A percentile compares a stretch with the other conserved stretches of the same genome.
Evolutionary conservation across 805 yeast species (phyloP).

Genomic region (Kuraishia floccosa): DNA sequence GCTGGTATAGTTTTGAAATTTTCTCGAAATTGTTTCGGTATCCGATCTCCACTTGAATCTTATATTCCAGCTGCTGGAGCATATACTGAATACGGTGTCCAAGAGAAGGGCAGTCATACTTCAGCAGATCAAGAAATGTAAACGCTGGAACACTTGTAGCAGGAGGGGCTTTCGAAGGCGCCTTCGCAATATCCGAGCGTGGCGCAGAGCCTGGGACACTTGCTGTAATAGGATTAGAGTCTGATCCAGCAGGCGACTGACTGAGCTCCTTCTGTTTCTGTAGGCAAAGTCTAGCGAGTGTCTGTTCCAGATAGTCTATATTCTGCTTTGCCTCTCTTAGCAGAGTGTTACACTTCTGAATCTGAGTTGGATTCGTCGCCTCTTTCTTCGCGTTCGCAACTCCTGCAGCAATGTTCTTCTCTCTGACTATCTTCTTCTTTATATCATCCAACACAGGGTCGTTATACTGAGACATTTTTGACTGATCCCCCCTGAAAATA

Average conservation of each 20-base stretch:
- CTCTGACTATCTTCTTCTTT: slow-evolving; percentile 77
- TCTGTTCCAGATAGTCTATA: slow-evolving; percentile 76
- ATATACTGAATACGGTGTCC: slow-evolving; percentile 92
- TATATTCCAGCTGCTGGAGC: slow-evolving; percentile 91
- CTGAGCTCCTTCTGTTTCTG: slow-evolving; percentile 11
- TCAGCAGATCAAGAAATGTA: slow-evolving; percentile 70
- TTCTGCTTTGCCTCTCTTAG: slow-evolving; percentile 88
- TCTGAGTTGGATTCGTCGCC: slow-evolving; percentile 72
- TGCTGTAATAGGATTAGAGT: too few species aligned
- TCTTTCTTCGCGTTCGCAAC: slow-evolving; percentile 71
- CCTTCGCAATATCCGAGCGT: slow-evolving; percentile 8
- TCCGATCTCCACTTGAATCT: slow-evolving; percentile 87
- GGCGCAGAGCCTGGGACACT: too few species aligned
- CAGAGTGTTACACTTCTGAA: slow-evolving; percentile 82
- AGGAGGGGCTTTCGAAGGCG: too few species aligned
- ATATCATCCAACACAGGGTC: slow-evolving; percentile 53
- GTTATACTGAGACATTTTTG: too few species aligned
- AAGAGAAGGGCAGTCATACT: slow-evolving; percentile 87
- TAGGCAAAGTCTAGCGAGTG: slow-evolving; percentile 49
- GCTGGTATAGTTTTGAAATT: slow-evolving; percentile 70
- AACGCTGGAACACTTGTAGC: slow-evolving; percentile 41
- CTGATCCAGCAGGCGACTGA: slow-evolving; percentile 1
- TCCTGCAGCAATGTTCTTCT: slow-evolving; percentile 78
- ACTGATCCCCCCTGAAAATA: too few species aligned
- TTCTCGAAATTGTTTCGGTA: slow-evolving; percentile 90